A percentile compares a stretch with the other conserved stretches of the same genome.
These are phyloP conservation scores for Cryphonectria carpinicola DNA, from an alignment of 2,329 filamentous ascomycete species.

Conservation along the genomic window DNA sequence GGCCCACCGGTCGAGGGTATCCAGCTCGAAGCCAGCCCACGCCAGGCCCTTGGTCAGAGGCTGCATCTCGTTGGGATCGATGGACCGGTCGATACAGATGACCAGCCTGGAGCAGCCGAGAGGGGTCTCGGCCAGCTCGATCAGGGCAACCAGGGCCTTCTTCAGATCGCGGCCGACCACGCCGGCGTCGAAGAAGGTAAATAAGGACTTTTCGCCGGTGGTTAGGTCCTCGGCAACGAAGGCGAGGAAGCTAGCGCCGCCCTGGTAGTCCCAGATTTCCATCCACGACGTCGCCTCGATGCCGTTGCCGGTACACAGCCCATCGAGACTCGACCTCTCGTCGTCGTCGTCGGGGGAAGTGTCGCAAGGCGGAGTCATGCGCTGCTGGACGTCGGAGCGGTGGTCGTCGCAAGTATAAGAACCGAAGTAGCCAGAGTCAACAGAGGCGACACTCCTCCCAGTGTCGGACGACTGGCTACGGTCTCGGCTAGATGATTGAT, in stretches of 20 bases:
- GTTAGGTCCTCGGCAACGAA: slow-evolving; percentile 70
- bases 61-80: slow-evolving; percentile 64
- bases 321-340: slow-evolving; percentile 29
- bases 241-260: slow-evolving; percentile 82
- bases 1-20: slow-evolving; percentile 78
- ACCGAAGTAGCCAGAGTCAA: slow-evolving; percentile 30
- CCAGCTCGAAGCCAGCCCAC: slow-evolving; percentile 90
- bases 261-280: slow-evolving; percentile 84
- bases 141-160: slow-evolving; percentile 88
- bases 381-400: slow-evolving; percentile 32
- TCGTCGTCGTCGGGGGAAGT: slow-evolving; percentile 37
- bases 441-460: slow-evolving; percentile 20
- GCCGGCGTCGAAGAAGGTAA: slow-evolving; percentile 81
- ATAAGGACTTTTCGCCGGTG: slow-evolving; percentile 68
- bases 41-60: slow-evolving; percentile 79
- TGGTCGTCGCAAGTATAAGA: slow-evolving; percentile 32
- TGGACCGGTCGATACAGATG: slow-evolving; percentile 77
- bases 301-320: slow-evolving; percentile 35
- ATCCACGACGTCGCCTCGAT: slow-evolving; percentile 64
- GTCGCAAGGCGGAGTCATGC: slow-evolving; percentile 54
- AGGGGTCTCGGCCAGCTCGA: slow-evolving; percentile 80
- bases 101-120: slow-evolving; percentile 79
- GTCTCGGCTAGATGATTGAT: slow-evolving; percentile 20
- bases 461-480: slow-evolving; percentile 9
- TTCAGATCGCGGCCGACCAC: slow-evolving; percentile 79